Base-by-base conservation (phyloP, 495 filamentous ascomycete genomes). In the Chlorociboria aeruginascens region DNA sequence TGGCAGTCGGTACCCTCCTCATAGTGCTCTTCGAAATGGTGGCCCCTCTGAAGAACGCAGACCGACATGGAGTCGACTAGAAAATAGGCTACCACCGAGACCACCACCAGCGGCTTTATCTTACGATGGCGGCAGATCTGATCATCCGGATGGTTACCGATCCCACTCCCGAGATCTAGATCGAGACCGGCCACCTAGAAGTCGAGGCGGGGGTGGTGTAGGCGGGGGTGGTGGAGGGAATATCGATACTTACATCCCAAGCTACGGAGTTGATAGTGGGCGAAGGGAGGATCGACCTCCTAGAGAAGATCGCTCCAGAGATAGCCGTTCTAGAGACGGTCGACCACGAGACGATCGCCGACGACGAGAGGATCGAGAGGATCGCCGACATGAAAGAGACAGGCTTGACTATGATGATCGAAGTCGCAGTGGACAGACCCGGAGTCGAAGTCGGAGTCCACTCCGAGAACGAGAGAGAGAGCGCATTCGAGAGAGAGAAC, bases 221-320 rank as follows among this genome's bases (percentile, higher is more conserved):
- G 20, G 20, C 20, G 20, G 20, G 20, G 20, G 20, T 25, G 51
- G 57, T 11, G 59, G 42, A 13, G 40, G 57, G 36, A 66, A 66
- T 51, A 61, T 77, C 12, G 77, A 81, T 51, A 79, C 76, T 3
- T 81, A 81, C 52, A 78, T 81, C 20, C 77, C 77, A 7, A 72
- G 67, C 37, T 80, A 81, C 34, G 59, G 55, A 6, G 40, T 54
- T 7, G 51, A 54, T 7, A 44, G 41, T 16, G 51, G 46, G 32
- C 29, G 57, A 43, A 38, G 52, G 42, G 51, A 55, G 29, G 52
- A 55, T 20, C 20, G 51, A 11, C 48, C 55, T 7, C 41, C 40
- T 0, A 46, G 50, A 40, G 45, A 51, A 8, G 45, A 49, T 12
- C 25, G 34, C 11, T 11, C 42, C 10, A 25, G 2, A 25, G 20